phyloP scores from a whole-genome alignment of 2,329 filamentous ascomycete genomes.

The Passalora sequoiae region DNA sequence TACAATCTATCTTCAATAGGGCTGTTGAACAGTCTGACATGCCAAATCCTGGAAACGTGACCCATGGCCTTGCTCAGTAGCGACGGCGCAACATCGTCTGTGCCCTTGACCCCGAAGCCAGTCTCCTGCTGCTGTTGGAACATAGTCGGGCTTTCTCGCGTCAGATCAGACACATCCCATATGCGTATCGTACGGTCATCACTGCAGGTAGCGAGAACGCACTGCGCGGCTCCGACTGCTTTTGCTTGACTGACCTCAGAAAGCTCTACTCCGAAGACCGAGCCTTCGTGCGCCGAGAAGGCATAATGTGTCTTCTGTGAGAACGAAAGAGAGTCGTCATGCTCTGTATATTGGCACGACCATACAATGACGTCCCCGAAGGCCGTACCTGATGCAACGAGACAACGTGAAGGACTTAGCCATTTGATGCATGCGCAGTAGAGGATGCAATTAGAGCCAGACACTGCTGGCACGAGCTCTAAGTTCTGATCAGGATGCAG shows the following conservation, averaged over 20 bases:
- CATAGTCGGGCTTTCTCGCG: slow-evolving; percentile 17
- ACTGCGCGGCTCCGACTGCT: slow-evolving; percentile 39
- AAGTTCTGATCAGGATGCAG: background rate
- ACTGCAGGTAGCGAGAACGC: slow-evolving; percentile 84
- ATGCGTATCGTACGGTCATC: slow-evolving; percentile 86
- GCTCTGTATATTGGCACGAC: slow-evolving; percentile 51
- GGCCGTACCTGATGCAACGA: slow-evolving; percentile 83
- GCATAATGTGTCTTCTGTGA: slow-evolving; percentile 48
- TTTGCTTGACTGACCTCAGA: slow-evolving; percentile 46
- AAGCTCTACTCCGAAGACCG: slow-evolving; percentile 83
- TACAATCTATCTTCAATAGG: slow-evolving; percentile 34
- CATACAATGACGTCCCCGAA: slow-evolving; percentile 93
- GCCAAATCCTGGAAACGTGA: slow-evolving; percentile 86
- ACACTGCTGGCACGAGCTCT: slow-evolving; percentile 38
- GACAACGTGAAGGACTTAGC: slow-evolving; percentile 53
- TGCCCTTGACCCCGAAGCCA: slow-evolving; percentile 38
- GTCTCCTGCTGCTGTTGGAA: slow-evolving; percentile 37
- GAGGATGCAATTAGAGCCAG: slow-evolving; percentile 74
- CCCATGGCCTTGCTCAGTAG: slow-evolving; percentile 70
- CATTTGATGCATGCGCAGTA: slow-evolving; percentile 76
- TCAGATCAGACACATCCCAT: slow-evolving; percentile 70
- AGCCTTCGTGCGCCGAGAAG: slow-evolving; percentile 75
- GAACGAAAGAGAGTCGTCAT: slow-evolving; percentile 15
- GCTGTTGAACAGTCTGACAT: slow-evolving; percentile 56
- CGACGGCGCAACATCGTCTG: slow-evolving; percentile 38